These are phyloP conservation scores for Rhizophora mangle DNA, from an alignment of 345 rosid species.

Conservation along the genomic window DNA sequence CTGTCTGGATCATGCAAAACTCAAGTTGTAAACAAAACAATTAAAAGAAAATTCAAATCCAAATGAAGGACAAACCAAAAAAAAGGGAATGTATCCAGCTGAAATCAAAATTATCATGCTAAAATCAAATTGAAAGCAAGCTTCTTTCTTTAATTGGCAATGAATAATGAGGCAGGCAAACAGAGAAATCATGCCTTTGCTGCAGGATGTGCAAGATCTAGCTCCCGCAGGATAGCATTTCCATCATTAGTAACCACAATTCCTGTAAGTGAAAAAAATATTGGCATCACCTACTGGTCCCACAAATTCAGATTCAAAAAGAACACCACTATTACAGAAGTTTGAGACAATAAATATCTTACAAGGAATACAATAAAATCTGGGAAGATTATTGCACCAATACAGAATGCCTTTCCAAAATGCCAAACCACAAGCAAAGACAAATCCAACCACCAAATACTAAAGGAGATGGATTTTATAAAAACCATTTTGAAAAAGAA, in stretches of 20 bases:
- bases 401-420: too few relatives aligned
- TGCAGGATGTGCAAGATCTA: conserved; percentile 93
- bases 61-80: not conserved
- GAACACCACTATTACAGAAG: too few relatives aligned
- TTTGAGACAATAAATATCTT: too few relatives aligned
- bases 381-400: too few relatives aligned
- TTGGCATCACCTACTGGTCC: too few relatives aligned
- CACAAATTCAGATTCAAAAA: too few relatives aligned
- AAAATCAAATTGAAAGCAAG: not conserved
- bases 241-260: conserved; percentile 97
- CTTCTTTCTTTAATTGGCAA: not conserved
- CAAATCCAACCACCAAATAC: too few relatives aligned
- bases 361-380: too few relatives aligned
- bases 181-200: conserved; percentile 50
- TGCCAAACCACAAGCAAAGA: too few relatives aligned
- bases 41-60: not conserved
- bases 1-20: not conserved
- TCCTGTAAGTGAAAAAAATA: conserved; percentile 37
- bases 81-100: not conserved
- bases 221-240: conserved; percentile 86
- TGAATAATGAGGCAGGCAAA: too few relatives aligned
- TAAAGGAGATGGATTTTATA: too few relatives aligned
- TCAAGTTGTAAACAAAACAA: not conserved
- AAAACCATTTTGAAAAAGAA: too few relatives aligned
- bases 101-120: not conserved